Base-by-base conservation (phyloP, 345 rosid genomes). In the Alliaria petiolata region DNA sequence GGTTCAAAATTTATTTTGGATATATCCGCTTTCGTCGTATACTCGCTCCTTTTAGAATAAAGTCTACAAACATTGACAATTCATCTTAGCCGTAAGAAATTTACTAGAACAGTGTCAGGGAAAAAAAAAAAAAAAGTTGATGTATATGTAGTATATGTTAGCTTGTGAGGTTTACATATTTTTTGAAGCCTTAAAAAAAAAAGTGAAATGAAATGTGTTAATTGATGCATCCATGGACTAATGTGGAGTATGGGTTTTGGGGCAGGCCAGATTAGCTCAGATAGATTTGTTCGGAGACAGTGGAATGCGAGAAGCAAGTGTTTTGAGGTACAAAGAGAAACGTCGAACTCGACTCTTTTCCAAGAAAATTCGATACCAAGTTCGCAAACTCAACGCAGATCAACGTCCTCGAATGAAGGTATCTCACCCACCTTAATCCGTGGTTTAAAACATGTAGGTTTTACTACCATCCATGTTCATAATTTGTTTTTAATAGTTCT, bases 321-420 rank as follows among this genome's bases (percentile, higher is more conserved):
- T 95, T 30, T 42, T 85, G 50, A 89, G 99, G 65, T 95, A 91
- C 79, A 95, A 85, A 69, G 96, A 95, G 78, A 95, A 91, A 75
- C 87, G 99, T 16, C 84, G 91, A 33, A 85, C 82, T 3, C 90
- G 99, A 13, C 87, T 95, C 5, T 91, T 88, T 77, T 91, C 96
- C 6, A 95, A 86, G 81, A 95, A 91, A 83, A 89, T 95, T 76
- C 83, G 99, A 34, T 95, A 91, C 74, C 85, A 89, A 56, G 96
- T 95, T 74, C 82, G 99, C 13, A 91, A 95, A 83, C 83, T 85
- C 78, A 95, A 89, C 70, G 99, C 92, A 0, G 96, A 89, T 75
- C 82, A 71, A 76, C 93, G 99, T 56, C 96, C 99, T 31, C 82
- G 99, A 68, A 87, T 88, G 86, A 88, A 89, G 99, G 97, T 87